Evolutionary conservation across 306 rosid genomes (phyloP), one percentile per base, ranked within the genome.

Genomic region (Erythrophleum fordii): DNA sequence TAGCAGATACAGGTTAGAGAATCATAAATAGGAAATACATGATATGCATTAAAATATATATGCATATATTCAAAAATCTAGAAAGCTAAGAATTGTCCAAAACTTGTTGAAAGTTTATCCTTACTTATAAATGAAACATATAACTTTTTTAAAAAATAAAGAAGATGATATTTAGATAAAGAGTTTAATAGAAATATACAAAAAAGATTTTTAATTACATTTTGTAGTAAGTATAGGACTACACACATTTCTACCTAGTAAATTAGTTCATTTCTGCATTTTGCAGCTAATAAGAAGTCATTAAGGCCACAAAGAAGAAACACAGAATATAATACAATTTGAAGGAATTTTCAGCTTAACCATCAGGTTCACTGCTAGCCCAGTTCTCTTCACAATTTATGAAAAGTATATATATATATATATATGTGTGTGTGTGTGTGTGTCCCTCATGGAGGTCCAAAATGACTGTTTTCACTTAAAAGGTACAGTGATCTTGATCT

Each of bases 401-500:
- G 20, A 25, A 26, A 42, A 67, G 17, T 34, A 49, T 44, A 56
- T 52, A 20, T 29, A 11, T 51, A 23, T 52, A 8, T n/a, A n/a
- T n/a, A n/a, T n/a, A n/a, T n/a, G n/a, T n/a, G n/a, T n/a, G n/a
- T n/a, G n/a, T 2, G 26, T 20, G 11, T 53, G 11, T 39, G 6
- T 35, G 59, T 31, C 23, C 51, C 51, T 55, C 49, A 51, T 42
- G 25, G 52, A 44, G 51, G 37, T 49, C 53, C 73, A 80, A 39
- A 64, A 80, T 62, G 26, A 69, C 48, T 42, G 29, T 7, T 48
- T 67, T 60, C n/a, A 59, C 51, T 62, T 70, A 14, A 78, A 53
- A 68, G 35, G 69, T 58, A 66, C 37, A 56, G 42, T 74, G 52
- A 69, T 59, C 53, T 69, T 70, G 42, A 70, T 45, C 58, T 23